A percentile compares a stretch with the other conserved stretches of the same genome.
Conservation (phyloP, 1,284 basidiomycete species). For the Malassezia globosa region DNA sequence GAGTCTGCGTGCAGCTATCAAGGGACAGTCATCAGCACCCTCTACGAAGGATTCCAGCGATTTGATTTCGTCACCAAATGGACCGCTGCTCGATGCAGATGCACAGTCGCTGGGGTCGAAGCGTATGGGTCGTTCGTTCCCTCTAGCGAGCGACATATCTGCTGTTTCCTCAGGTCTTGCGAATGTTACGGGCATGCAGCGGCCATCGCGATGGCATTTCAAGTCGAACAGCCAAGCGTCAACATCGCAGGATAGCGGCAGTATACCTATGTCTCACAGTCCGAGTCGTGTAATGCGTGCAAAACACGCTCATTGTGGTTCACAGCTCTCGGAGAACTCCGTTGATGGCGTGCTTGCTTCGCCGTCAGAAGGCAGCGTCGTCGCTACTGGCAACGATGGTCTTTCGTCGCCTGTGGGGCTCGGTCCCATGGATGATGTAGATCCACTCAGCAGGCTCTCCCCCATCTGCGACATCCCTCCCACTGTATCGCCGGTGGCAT, state of each 20-base stretch:
- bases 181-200: conserved; percentile 5
- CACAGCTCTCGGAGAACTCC: conserved; percentile 13
- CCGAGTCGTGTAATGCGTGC: neutral
- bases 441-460: neutral
- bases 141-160: conserved; percentile 1
- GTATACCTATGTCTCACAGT: neutral
- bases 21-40: conserved; percentile 8
- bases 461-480: neutral
- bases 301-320: conserved; percentile 11
- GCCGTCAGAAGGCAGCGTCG: neutral
- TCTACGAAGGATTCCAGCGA: neutral
- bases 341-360: conserved; percentile 7
- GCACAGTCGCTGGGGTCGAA: neutral
- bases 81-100: neutral
- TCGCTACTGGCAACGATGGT: neutral
- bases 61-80: neutral
- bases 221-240: conserved; percentile 9
- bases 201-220: conserved; percentile 1
- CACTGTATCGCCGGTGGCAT: conserved; percentile 24
- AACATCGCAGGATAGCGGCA: neutral
- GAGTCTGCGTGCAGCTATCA: conserved; percentile 18
- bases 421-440: neutral
- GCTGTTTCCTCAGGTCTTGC: conserved; percentile 10
- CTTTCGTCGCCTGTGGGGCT: conserved; percentile 1
- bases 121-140: neutral